Percentiles rank a stretch among this genome's conserved stretches.
Conservation (phyloP, 2,329 filamentous ascomycete species). For the Blumeria graminis region DNA sequence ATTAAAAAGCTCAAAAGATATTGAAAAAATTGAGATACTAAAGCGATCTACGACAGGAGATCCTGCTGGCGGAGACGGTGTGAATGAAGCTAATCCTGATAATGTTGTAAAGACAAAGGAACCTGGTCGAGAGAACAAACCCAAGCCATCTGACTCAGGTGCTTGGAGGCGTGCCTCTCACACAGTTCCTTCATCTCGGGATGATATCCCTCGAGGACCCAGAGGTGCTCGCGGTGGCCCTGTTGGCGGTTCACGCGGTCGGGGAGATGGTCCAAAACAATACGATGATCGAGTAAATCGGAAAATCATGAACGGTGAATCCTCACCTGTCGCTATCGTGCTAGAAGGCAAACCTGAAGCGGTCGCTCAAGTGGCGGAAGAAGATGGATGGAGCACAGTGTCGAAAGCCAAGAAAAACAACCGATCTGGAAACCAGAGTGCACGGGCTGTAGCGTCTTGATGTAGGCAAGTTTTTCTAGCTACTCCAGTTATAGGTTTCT, state of each 20-base stretch:
- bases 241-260: background rate
- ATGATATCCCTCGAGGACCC: constrained; percentile 18
- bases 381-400: constrained; percentile 42
- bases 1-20: constrained; percentile 16
- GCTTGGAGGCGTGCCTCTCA: constrained; percentile 33
- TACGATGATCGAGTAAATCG: constrained; percentile 10
- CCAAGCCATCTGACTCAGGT: constrained; percentile 30
- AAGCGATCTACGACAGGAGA: constrained; percentile 11
- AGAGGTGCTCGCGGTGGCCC: constrained; percentile 18
- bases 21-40: constrained; percentile 14
- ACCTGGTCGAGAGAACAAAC: constrained; percentile 22
- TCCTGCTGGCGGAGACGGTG: constrained; percentile 13
- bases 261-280: constrained; percentile 10
- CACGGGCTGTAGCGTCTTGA: constrained; percentile 15
- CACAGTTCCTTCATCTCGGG: constrained; percentile 18
- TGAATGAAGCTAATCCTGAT: constrained; percentile 20
- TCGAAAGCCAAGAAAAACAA: constrained; percentile 16
- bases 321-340: constrained; percentile 20
- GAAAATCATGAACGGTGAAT: constrained; percentile 18
- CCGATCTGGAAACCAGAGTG: constrained; percentile 14
- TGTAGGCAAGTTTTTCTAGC: background rate
- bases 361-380: constrained; percentile 21
- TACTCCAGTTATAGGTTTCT: background rate
- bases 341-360: constrained; percentile 15
- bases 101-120: constrained; percentile 24